Evolutionary conservation across 139 green algal species (phyloP), one percentile per base, ranked within the genome.

Genomic region (Coelastrella sp.): DNA sequence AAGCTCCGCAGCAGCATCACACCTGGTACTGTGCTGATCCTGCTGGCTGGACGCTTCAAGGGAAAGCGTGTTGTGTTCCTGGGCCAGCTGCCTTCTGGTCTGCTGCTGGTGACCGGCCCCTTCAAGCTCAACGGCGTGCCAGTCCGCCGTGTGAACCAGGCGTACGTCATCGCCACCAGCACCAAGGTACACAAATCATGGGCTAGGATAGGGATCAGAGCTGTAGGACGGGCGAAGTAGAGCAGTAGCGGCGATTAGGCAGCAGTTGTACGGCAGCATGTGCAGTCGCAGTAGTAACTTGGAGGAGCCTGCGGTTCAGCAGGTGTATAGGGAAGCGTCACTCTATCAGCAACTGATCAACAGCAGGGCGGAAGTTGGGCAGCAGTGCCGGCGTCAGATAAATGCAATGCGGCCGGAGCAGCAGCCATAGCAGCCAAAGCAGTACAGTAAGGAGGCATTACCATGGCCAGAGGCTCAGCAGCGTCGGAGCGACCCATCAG

Each of bases 121-220:
- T 99, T 98, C 96, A 97, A 97, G 92, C 92, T 99, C 83, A 99
- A 99, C 94, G 98, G 98, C 85, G 98, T 99, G 86, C 98, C 98
- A 16, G 92, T 98, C 82, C 94, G 96, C 90, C 96, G 98, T 32
- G 97, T 99, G 76, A 99, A 99, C 95, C 97, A 99, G 95, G 94
- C 95, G 10, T 99, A 99, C 91, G 98, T 99, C 17, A 99, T 99
- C 89, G 98, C 97, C 86, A 99, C 98, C 89, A 97, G 92, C 93
- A 99, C 97, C 80, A 99, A 98, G 96, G 94, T 99, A 61, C 90
- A 95, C 2, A 23, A 8, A 47, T 0, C 32, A 47, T 1, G 32
- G 32, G 32, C 32, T 47, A 47, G 32, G 1, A 47, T 47, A 80
- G 71, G 71, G 71, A 77, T 7, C 13, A 77, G 19, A 32, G 13